phyloP scores from a whole-genome alignment of 495 filamentous ascomycete genomes.

The Penicillium ucsense region DNA sequence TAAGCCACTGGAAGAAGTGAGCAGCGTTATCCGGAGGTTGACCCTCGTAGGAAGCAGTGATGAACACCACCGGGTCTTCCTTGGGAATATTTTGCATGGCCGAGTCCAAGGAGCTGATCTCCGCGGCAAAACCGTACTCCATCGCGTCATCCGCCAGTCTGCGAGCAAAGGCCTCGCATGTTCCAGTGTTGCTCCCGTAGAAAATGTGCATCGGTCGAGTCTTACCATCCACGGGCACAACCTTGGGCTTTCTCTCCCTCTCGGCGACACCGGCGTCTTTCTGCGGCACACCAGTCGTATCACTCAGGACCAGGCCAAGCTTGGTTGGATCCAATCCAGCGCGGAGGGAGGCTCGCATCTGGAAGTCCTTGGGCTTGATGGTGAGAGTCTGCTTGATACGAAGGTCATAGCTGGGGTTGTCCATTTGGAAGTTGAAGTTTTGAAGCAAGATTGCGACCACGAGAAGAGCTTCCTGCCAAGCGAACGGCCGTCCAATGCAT shows the following conservation, averaged over 20 bases:
- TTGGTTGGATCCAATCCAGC: constrained; percentile 47
- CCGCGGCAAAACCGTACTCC: constrained; percentile 47
- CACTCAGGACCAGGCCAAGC: constrained; percentile 42
- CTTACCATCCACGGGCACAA: constrained; percentile 6
- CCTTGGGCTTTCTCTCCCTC: constrained; percentile 14
- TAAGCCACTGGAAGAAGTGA: constrained; percentile 59
- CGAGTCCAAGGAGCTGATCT: constrained; percentile 49
- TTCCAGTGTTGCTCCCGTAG: constrained; percentile 68
- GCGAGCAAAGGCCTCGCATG: constrained; percentile 61
- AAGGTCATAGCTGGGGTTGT: constrained; percentile 45
- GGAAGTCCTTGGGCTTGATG: constrained; percentile 66
- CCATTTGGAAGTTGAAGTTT: constrained; percentile 51
- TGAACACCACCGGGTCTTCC: constrained; percentile 52
- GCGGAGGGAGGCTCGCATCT: constrained; percentile 55
- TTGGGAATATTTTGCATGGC: constrained; percentile 52
- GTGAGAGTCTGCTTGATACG: constrained; percentile 63
- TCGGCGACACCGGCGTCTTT: constrained; percentile 8
- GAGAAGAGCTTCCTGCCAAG: constrained; percentile 52
- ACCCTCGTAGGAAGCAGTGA: constrained; percentile 67
- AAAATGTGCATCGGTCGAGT: constrained; percentile 51
- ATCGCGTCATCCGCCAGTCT: constrained; percentile 49
- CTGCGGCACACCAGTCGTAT: constrained; percentile 6
- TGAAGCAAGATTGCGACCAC: constrained; percentile 47
- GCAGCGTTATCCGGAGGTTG: constrained; percentile 66
- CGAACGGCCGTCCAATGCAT: constrained; percentile 61